These are phyloP conservation scores for Fusarium sp. DNA, from an alignment of 2,329 filamentous ascomycete species.

Conservation along the genomic window DNA sequence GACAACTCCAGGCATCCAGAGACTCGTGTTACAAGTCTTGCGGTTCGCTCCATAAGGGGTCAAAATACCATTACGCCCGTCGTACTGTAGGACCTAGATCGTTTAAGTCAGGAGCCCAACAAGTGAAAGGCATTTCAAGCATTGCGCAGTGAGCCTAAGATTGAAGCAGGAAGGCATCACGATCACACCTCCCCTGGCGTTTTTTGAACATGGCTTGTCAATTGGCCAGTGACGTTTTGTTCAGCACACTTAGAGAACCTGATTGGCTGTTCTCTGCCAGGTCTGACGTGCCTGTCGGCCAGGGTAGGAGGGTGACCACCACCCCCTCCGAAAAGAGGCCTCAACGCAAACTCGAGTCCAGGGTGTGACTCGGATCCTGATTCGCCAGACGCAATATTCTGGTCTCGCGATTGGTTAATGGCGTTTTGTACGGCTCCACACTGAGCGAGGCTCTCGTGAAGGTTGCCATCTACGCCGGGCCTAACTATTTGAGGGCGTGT, in stretches of 20 bases:
- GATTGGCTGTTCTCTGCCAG: too few species aligned
- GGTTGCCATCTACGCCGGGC: too few species aligned
- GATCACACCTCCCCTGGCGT: not conserved
- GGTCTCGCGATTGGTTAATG: not conserved
- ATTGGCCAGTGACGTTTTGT: constrained; percentile 1
- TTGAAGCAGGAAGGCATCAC: not conserved
- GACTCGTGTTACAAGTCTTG: not conserved
- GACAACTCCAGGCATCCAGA: not conserved
- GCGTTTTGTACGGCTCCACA: not conserved
- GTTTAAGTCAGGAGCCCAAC: not conserved
- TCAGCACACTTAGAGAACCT: too few species aligned
- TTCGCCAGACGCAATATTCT: not conserved
- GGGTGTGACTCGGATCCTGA: not conserved
- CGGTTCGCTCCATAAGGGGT: too few species aligned
- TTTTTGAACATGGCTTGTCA: not conserved
- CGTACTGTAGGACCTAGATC: not conserved
- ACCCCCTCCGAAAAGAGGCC: not conserved
- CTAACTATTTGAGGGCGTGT: too few species aligned
- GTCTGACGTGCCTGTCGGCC: too few species aligned
- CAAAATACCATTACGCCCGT: not conserved
- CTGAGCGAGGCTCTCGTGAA: not conserved
- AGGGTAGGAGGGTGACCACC: not conserved
- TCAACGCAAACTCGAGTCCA: not conserved
- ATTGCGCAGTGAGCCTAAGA: not conserved
- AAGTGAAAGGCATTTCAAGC: not conserved